Evolutionary conservation across 2,329 filamentous ascomycete genomes (phyloP), one percentile per base, ranked within the genome.

Genomic region (Epichloe scottii): DNA sequence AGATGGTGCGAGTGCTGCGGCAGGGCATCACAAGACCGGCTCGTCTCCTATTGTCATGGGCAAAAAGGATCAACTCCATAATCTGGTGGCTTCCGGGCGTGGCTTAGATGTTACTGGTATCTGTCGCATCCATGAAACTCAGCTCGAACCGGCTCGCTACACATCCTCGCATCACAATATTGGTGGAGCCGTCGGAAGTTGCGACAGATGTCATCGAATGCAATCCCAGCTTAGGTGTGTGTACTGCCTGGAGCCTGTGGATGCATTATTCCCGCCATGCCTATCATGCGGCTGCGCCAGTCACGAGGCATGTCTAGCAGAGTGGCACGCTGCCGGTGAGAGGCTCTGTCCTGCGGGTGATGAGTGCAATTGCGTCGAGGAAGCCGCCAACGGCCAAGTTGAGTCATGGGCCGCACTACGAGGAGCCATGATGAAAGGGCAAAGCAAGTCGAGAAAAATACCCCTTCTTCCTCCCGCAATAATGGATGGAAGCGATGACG

Each of bases 41-140:
- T 69, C 72, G 8, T 75, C 75, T 2, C 72, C 75, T 7, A 77
- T 81, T 5, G 67, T 74, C n/a, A 71, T 81, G 55, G 75, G 76
- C 34, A 79, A 77, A 59, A 77, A 73, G 58, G 74, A 78, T 39
- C 69, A 76, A 46, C 66, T 78, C 8, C 69, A 74, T 30, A 68
- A 71, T 2, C 60, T 79, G n/a, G 61, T 76, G 23, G 62, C 72
- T 8, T 77, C 76, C 0, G 74, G 71, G 2, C 76, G 76, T 17
- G 80, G 80, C 3, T 71, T 85, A 8, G 80, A 84, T 57, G 74
- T 83, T 2, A 79, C 76, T 0, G 81, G 81, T 38, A 72, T 83
- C 48, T 85, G 81, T 57, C 76, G 76, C 49, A 68, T 78, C 19
- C 81, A 84, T 59, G 81, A 84, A 58, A 76, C 70, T 12, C 80